phyloP scores from a whole-genome alignment of 257 asterid genomes.

The Gentiana dahurica region DNA sequence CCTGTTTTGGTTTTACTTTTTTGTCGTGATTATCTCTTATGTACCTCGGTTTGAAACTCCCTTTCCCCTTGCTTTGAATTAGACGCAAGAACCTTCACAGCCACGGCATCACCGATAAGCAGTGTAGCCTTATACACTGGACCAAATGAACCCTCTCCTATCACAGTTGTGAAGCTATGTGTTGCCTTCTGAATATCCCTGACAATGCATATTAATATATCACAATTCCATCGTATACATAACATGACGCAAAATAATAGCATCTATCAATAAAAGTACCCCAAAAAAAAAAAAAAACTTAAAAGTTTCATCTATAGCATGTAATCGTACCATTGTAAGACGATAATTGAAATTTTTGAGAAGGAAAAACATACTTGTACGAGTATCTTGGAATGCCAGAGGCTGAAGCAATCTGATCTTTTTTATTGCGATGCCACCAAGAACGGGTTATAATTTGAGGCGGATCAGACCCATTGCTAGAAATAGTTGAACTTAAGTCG shows the following conservation, averaged over 20 bases:
- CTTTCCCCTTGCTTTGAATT: conserved; percentile 95
- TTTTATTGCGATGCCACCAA: conserved; percentile 61
- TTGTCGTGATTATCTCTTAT: background rate
- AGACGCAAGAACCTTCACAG: conserved; percentile 95
- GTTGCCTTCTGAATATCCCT: conserved; percentile 96
- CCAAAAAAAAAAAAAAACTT: no score
- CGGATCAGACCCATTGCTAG: conserved; percentile 28
- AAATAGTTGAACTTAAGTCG: conserved; percentile 58
- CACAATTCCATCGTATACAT: background rate
- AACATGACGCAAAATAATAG: background rate
- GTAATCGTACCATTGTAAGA: conserved; percentile 1
- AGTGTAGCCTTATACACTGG: conserved; percentile 87
- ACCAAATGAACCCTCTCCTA: conserved; percentile 98
- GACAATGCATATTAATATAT: conserved; percentile 16
- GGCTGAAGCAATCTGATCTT: conserved; percentile 49
- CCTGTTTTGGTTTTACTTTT: no score
- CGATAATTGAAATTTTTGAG: conserved; percentile 1
- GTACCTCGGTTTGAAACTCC: conserved; percentile 93
- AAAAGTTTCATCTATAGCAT: background rate
- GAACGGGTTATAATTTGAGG: conserved; percentile 36
- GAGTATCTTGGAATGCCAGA: conserved; percentile 75
- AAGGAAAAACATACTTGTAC: conserved; percentile 60
- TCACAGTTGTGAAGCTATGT: conserved; percentile 62
- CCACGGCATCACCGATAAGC: conserved; percentile 78
- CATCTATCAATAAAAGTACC: no score